Base-by-base conservation (phyloP, 768 basidiomycete species). In the Brasilioporus rufonigricans region DNA sequence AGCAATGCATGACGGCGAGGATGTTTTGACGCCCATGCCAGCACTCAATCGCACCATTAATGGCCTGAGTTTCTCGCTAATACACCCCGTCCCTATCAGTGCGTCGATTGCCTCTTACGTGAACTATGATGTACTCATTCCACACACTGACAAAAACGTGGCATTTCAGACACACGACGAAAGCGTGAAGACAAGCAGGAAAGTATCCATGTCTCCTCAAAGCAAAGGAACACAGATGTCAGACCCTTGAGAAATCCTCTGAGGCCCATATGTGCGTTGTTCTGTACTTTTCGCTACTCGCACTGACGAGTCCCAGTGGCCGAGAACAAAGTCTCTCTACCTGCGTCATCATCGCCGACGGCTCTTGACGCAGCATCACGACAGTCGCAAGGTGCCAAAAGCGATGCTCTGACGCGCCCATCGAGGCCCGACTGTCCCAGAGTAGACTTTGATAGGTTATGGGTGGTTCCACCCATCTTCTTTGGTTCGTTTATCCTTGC, bases 231-330 rank as follows among this genome's bases (percentile, higher is more conserved):
- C 12, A 23, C 3, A 21, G 33, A 23, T 21, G 32, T 21, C 35
- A 50, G 36, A 32, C 29, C 24, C 9, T 2, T 44, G 16, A 55
- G 36, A 39, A 41, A 33, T 47, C 44, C 31, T n/a, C 35, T 57
- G 31, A 53, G n/a, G 13, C 13, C 48, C 23, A 38, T 32, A 41
- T 3, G 65, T 68, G 41, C 56, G 63, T 24, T 14, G 41, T n/a
- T 32, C 3, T 16, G 4, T 24, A 5, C 3, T 14, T 33, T 44
- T 29, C 1, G 16, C 7, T 39, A 5, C 31, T 50, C 18, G 11
- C 24, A n/a, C 46, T 51, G 40, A 62, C 48, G n/a, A 36, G 16
- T 21, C 18, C 12, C 14, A 64, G 54, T 19, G 16, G 16, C 26
- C n/a, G 40, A n/a, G 33, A 53, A 51, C 8, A 39, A 29, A 1